Conservation (phyloP, 1,284 basidiomycete genomes). For the Cutaneotrichosporon sp. region DNA sequence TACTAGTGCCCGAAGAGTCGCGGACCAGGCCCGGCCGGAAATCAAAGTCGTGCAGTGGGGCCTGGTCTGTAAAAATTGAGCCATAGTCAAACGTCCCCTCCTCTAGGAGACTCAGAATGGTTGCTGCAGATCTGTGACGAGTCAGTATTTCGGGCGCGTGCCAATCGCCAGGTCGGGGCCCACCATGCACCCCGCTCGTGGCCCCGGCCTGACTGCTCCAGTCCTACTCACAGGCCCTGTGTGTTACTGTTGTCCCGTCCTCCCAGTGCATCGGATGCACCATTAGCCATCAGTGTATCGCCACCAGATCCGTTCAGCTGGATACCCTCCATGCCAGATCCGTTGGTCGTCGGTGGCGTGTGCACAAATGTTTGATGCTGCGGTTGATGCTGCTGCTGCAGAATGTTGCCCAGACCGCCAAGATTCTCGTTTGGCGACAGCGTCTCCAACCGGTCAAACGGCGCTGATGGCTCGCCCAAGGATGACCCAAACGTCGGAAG, state of each 20-base stretch:
- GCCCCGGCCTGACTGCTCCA: background rate
- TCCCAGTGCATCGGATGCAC: too few species aligned
- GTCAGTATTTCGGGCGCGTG: background rate
- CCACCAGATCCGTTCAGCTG: conserved; percentile 5
- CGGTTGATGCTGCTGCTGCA: conserved; percentile 13
- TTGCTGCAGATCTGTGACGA: conserved; percentile 36
- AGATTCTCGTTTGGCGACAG: conserved; percentile 28
- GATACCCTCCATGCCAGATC: conserved; percentile 14
- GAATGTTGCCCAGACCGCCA: conserved; percentile 6
- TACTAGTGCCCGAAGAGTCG: too few species aligned
- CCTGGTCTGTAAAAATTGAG: conserved; percentile 46
- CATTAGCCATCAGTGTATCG: background rate
- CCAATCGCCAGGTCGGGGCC: background rate
- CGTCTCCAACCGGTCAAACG: conserved; percentile 33
- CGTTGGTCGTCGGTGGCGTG: background rate
- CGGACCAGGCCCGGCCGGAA: conserved; percentile 8
- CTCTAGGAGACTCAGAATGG: conserved; percentile 45
- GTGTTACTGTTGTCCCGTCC: background rate
- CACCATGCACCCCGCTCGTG: too few species aligned
- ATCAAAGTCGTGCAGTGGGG: conserved; percentile 23
- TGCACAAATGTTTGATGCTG: background rate
- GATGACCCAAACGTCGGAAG: conserved; percentile 7
- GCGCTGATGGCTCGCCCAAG: conserved; percentile 31
- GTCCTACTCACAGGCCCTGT: conserved; percentile 6
- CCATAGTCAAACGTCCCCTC: conserved; percentile 48